Conservation (phyloP, 495 filamentous ascomycete species). For the Haplographium delicatum region DNA sequence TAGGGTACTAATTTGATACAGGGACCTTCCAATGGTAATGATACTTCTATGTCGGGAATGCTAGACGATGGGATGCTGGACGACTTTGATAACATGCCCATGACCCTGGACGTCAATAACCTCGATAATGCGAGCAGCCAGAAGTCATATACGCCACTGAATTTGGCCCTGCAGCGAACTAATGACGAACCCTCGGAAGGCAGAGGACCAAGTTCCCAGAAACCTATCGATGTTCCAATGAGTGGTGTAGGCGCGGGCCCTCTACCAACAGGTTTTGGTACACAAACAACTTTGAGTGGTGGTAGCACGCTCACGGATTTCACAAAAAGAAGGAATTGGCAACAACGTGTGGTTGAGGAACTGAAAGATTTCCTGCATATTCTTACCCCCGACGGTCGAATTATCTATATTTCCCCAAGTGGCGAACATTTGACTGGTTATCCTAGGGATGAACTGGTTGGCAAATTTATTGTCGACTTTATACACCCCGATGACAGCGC, state of each 20-base stretch:
- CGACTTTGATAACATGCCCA: constrained; percentile 27
- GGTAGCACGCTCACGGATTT: constrained; percentile 72
- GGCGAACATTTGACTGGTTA: constrained; percentile 74
- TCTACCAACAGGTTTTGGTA: constrained; percentile 48
- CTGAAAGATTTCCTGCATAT: constrained; percentile 86
- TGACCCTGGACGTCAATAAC: constrained; percentile 16
- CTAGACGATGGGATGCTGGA: constrained; percentile 27
- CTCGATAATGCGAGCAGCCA: constrained; percentile 7
- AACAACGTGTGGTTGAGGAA: constrained; percentile 82
- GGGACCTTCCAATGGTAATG: constrained; percentile 13
- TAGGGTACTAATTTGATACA: constrained; percentile 1
- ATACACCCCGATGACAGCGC: constrained; percentile 86
- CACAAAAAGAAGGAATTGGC: constrained; percentile 84
- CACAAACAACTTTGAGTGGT: constrained; percentile 40
- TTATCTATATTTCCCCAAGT: constrained; percentile 81
- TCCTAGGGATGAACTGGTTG: constrained; percentile 60
- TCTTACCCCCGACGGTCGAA: constrained; percentile 74
- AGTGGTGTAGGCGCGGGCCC: constrained; percentile 50
- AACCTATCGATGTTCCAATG: constrained; percentile 25
- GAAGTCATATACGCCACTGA: constrained; percentile 10
- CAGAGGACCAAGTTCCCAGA: neutral
- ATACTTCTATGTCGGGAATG: constrained; percentile 35
- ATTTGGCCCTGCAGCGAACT: constrained; percentile 6
- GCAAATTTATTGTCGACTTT: constrained; percentile 68
- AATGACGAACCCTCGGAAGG: constrained; percentile 12